Base-by-base conservation (phyloP, 306 rosid species). In the Cicer bijugum region DNA sequence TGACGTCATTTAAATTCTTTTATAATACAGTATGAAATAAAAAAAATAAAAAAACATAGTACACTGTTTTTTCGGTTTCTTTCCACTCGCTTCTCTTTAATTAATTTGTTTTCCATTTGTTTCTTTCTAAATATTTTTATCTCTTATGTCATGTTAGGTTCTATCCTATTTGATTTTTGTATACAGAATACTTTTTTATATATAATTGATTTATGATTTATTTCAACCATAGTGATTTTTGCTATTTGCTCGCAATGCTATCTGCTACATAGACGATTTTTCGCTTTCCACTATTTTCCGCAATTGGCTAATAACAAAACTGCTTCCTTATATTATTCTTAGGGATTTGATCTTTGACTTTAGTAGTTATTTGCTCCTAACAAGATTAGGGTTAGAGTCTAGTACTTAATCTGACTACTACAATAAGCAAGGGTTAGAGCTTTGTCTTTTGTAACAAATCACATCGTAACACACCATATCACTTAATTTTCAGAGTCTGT, bases 401-500 rank as follows among this genome's bases (percentile, higher is more conserved):
- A 12, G 16, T 47, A 47, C 17, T n/a, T 47, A 47, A 47, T 47
- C 14, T 47, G 53, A 5, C 15, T 47, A 47, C 14, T 12, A n/a
- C 7, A 16, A 52, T 52, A 52, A 52, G 16, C 16, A 7, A 52
- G 9, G 58, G 11, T 51, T 51, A 15, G 23, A 6, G 58, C 6
- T 52, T 52, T 52, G 58, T 52, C 28, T 52, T 52, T 52, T 14
- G 12, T 52, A 52, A 15, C 28, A 51, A 47, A 16, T 3, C 60
- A 53, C 53, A 50, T 39, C 71, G 48, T 12, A 74, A 50, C 66
- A 74, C 50, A 17, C 51, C 20, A 11, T 17, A 39, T 39, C 19
- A n/a, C 43, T 0, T 35, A 67, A 43, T 42, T 44, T 67, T 67
- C 68, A 55, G 14, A 43, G 20, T 67, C 66, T 51, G 1, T 42